Evolutionary conservation across 352 stramenopile genomes (phyloP), one percentile per base, ranked within the genome.

Genomic region (Stramenopiles sp.): DNA sequence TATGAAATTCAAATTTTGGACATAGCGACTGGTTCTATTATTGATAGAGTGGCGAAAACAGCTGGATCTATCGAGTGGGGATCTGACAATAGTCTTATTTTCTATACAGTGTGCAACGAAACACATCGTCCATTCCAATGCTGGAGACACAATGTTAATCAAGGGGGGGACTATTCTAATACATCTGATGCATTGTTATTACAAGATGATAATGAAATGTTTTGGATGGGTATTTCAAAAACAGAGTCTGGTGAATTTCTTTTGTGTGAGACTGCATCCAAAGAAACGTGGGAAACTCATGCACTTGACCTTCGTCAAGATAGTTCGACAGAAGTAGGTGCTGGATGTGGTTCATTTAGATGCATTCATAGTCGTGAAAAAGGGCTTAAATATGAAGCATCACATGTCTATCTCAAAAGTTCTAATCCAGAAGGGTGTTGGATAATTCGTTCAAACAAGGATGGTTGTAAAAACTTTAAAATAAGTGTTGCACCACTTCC

Each of bases 381-480:
- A 22, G 10, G 22, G 8, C 10, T 32, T 32, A 32, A 32, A 15
- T 32, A 32, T 15, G 26, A 32, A 15, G 26, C 26, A 10, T 10
- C 15, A 15, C 26, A 32, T 32, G 26, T 32, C 60, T 28, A 69
- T 52, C n/a, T 68, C 70, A 40, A 51, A 71, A 21, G 60, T 69
- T 43, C 42, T 70, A 71, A 89, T 52, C 68, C 68, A 37, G 55
- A 54, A 37, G 56, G 64, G 43, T 58, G 60, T 44, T 88, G 85
- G 40, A 84, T 83, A 50, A 73, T 93, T 34, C 59, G 67, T 40
- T 89, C 73, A 18, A 93, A 93, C 60, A 64, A 71, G 39, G 68
- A 76, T 48, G 66, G 66, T 41, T 62, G 64, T 18, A 72, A 62
- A 15, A 92, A 95, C 53, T 79, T 88, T 48, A 77, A 84, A 45